These are phyloP conservation scores for Xanthoconium purpureum DNA, from an alignment of 768 basidiomycete species.

Conservation along the genomic window DNA sequence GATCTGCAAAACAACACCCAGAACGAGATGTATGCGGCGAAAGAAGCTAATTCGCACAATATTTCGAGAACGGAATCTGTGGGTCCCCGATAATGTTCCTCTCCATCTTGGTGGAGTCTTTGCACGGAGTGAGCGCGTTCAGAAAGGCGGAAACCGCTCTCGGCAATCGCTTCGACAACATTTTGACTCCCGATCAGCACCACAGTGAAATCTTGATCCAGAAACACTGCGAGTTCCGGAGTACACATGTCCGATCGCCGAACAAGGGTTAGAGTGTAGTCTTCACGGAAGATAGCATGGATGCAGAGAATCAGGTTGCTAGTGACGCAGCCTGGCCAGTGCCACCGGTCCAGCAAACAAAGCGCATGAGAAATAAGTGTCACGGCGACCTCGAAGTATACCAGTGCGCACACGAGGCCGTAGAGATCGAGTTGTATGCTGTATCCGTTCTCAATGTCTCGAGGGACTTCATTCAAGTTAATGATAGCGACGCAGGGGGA, in stretches of 20 bases:
- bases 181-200: background rate
- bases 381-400: background rate
- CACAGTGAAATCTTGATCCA: constrained; percentile 1
- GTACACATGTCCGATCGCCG: background rate
- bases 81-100: no score
- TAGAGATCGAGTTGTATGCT: background rate
- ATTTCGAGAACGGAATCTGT: no score
- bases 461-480: background rate
- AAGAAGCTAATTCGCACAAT: no score
- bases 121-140: no score
- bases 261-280: constrained; percentile 1
- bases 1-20: no score
- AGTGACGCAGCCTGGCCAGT: background rate
- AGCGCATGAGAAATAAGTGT: background rate
- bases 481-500: background rate
- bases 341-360: background rate
- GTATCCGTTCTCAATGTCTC: background rate
- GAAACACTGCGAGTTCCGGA: background rate
- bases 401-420: background rate
- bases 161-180: background rate
- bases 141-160: background rate
- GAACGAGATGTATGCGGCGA: no score
- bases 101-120: no score
- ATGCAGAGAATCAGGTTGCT: no score
- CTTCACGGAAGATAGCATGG: background rate